Evolutionary conservation across 768 basidiomycete genomes (phyloP), one percentile per base, ranked within the genome.

Genomic region (Coprinopsis cinerea): DNA sequence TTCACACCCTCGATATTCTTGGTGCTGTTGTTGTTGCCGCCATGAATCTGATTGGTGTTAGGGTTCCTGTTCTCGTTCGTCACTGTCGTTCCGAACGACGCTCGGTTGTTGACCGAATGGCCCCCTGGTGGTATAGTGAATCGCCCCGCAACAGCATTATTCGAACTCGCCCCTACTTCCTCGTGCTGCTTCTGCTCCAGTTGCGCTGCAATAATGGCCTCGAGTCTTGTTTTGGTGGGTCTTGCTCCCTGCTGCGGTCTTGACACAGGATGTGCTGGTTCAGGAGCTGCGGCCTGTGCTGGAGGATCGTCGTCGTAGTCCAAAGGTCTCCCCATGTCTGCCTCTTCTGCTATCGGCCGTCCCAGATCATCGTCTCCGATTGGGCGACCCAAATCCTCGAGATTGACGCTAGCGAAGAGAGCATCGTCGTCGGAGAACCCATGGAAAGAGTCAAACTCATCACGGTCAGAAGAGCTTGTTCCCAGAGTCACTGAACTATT

Each of bases 381-480:
- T 20, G 71, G 66, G 26, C 64, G 64, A 4, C 73, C 75, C 0
- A 75, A 55, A 17, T 75, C 75, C 1, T 69, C 73, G 11, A 80
- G 61, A 51, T 81, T 81, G 20, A 82, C 70, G 9, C 71, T 63
- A 17, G 84, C 83, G 28, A 83, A 67, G 56, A 86, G 76, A 1
- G 73, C 80, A 47, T 81, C 85, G 47, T 88, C 86, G 34, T 89
- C 83, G 1, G 83, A 83, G 49, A 70, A 68, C 54, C 81, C 75
- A 10, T 70, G 68, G 53, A 76, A 82, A 0, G 72, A 74, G 2
- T 73, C 73, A 30, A 69, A 64, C 25, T 30, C 23, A 3, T 54
- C 54, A 25, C 30, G 40, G 22, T 60, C 59, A 14, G 41, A 28
- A 18, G 47, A 27, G 2, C 10, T 20, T 22, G 42, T 43, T 10